Evolutionary conservation across 2,329 filamentous ascomycete species (phyloP).

Genomic region (Pestalotiopsis sp.): DNA sequence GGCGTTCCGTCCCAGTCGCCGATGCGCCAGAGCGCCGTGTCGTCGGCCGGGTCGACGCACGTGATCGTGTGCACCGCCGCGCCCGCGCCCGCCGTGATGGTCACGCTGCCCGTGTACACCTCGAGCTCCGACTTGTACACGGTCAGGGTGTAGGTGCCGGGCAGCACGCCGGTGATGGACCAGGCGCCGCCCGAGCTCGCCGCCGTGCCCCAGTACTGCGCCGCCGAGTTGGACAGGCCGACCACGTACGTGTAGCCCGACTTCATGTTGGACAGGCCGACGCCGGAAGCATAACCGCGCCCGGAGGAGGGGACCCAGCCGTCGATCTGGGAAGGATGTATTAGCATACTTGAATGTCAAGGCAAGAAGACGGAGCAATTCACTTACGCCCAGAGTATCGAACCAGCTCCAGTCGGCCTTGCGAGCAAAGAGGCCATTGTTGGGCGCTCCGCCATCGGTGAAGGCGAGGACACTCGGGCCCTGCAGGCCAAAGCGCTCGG

Average conservation of each 20-base stretch:
- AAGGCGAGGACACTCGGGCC: conserved; percentile 42
- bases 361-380: not conserved
- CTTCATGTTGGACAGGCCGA: conserved; percentile 39
- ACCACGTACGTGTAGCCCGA: conserved; percentile 39
- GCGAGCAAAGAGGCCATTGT: conserved; percentile 35
- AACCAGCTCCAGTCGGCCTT: conserved; percentile 38
- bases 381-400: conserved; percentile 29
- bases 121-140: conserved; percentile 38
- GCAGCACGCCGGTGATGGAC: conserved; percentile 32
- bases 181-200: conserved; percentile 27
- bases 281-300: conserved; percentile 31
- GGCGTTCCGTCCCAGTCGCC: conserved; percentile 39
- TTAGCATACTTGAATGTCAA: not conserved
- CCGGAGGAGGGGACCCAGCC: conserved; percentile 33
- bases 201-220: conserved; percentile 39
- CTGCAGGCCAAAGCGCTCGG: conserved; percentile 42
- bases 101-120: conserved; percentile 28
- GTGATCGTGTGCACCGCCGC: conserved; percentile 32
- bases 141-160: conserved; percentile 34
- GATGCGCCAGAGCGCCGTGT: conserved; percentile 36
- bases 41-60: conserved; percentile 33
- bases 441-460: conserved; percentile 39
- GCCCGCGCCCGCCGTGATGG: conserved; percentile 30
- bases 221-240: conserved; percentile 34
- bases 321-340: conserved; percentile 21